phyloP scores from a whole-genome alignment of 78 protist genomes.

The Tieghemostelium lacteum region DNA sequence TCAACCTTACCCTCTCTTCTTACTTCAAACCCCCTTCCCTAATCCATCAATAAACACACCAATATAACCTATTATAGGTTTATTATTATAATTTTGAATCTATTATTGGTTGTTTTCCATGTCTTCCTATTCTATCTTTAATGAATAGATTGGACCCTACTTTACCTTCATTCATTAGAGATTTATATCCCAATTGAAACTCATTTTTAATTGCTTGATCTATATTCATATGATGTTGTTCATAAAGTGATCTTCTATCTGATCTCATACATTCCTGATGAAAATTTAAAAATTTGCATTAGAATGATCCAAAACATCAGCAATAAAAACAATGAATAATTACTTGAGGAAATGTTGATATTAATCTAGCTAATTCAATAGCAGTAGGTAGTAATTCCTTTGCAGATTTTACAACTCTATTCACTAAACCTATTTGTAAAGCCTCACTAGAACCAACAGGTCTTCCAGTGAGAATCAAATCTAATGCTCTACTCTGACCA shows the following conservation, averaged over 20 bases:
- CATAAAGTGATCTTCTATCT: slow-evolving; percentile 28
- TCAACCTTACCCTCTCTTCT: too few relatives aligned
- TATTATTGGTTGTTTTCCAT: slow-evolving; percentile 23
- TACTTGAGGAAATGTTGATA: slow-evolving; percentile 36
- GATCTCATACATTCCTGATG: slow-evolving; percentile 10
- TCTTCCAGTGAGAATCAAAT: slow-evolving; percentile 88
- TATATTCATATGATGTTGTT: slow-evolving; percentile 18
- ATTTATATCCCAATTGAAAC: slow-evolving; percentile 8
- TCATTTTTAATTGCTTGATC: slow-evolving; percentile 49
- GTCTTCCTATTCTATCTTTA: slow-evolving; percentile 41
- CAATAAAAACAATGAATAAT: neutral
- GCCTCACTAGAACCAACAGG: slow-evolving; percentile 79
- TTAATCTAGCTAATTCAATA: slow-evolving; percentile 23
- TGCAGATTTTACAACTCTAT: neutral
- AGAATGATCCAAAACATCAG: neutral
- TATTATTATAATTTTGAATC: neutral
- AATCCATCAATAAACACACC: too few relatives aligned
- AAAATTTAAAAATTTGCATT: neutral
- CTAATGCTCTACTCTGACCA: slow-evolving; percentile 84
- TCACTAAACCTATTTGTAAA: slow-evolving; percentile 47
- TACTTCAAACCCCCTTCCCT: too few relatives aligned
- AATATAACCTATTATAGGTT: too few relatives aligned
- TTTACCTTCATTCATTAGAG: slow-evolving; percentile 20
- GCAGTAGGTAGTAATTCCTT: neutral
- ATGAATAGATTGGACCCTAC: slow-evolving; percentile 13